Base-by-base conservation (phyloP, 306 rosid genomes). In the Clitoria ternatea region DNA sequence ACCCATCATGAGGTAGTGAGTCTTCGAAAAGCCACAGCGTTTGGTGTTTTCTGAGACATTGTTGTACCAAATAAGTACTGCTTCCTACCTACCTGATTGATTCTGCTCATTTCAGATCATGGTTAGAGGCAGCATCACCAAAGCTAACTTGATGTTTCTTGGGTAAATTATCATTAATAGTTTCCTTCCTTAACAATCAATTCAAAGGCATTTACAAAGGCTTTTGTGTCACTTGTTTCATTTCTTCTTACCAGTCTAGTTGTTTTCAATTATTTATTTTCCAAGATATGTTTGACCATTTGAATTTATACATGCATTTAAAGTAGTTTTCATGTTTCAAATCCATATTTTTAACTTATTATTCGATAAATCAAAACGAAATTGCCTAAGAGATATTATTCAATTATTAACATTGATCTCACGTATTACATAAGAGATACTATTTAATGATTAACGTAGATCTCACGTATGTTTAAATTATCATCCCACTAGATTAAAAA, bases 101-200 rank as follows among this genome's bases (percentile, higher is more conserved):
- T 59, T 76, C 75, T 17, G 26, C 60, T 73, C 62, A 36, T 9
- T 63, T 36, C 69, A 64, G 66, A 44, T 48, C 27, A 70, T 81
- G 80, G 74, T 36, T 2, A 59, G 80, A 37, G 64, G 76, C 7
- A 70, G 63, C 64, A 30, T 67, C 70, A 56, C 80, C 23, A 82
- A 57, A 62, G 35, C 86, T 37, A 72, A 64, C 50, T 15, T 44
- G 23, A 6, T 72, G 17, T 76, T 76, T 37, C 66, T 81, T 24
- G 43, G 86, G 89, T 85, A 79, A 48, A 9, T 45, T 4, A 15
- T 42, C 61, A 23, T 5, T 22, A 5, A 15, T 44, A 26, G 23
- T 1, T 56, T 2, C 4, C 4, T 55, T 24, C 12, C 10, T 50
- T 0, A 50, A 47, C 9, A 17, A 2, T 29, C 42, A 13, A 44